Percentiles rank a stretch among this genome's conserved stretches.
phyloP scores from a whole-genome alignment of 1,139 yeast genomes.

The Petasospora fabianii region DNA sequence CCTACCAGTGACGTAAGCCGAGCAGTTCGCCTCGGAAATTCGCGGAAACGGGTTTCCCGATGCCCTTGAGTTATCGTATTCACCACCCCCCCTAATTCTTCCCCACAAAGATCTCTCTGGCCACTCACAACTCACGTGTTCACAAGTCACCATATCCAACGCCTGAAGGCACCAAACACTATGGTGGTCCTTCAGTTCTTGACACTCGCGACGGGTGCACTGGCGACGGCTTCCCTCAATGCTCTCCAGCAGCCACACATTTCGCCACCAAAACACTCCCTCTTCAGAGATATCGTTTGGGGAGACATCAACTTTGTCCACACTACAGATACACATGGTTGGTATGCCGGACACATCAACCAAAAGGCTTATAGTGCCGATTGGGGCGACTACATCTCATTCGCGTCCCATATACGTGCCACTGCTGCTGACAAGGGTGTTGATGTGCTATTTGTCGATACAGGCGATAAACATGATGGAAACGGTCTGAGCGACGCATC shows the following conservation, averaged over 20 bases:
- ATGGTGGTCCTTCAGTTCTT: too few relatives aligned
- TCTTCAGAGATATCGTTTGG: conserved; percentile 49
- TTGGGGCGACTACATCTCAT: conserved; percentile 91
- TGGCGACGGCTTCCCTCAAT: too few relatives aligned
- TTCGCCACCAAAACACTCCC: conserved; percentile 22
- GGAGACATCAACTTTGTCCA: conserved; percentile 80
- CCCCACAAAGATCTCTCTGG: too few relatives aligned
- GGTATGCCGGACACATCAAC: conserved; percentile 85
- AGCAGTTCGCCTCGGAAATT: too few relatives aligned
- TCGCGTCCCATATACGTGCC: conserved; percentile 45
- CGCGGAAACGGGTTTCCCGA: too few relatives aligned
- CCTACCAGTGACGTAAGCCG: too few relatives aligned
- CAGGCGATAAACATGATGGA: conserved; percentile 95
- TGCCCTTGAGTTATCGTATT: too few relatives aligned
- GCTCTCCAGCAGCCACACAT: conserved; percentile 30
- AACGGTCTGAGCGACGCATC: conserved; percentile 83
- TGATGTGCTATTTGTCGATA: conserved; percentile 74
- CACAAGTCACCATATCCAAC: too few relatives aligned
- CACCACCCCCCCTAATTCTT: too few relatives aligned
- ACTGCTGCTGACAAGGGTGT: conserved; percentile 43
- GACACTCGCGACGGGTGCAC: too few relatives aligned
- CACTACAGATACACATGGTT: conserved; percentile 95
- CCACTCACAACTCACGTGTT: too few relatives aligned
- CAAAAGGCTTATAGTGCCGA: conserved; percentile 76
- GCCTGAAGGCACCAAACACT: too few relatives aligned